Evolutionary conservation across 805 yeast species (phyloP), one percentile per base, ranked within the genome.

Genomic region (Wickerhamiella nectarea): DNA sequence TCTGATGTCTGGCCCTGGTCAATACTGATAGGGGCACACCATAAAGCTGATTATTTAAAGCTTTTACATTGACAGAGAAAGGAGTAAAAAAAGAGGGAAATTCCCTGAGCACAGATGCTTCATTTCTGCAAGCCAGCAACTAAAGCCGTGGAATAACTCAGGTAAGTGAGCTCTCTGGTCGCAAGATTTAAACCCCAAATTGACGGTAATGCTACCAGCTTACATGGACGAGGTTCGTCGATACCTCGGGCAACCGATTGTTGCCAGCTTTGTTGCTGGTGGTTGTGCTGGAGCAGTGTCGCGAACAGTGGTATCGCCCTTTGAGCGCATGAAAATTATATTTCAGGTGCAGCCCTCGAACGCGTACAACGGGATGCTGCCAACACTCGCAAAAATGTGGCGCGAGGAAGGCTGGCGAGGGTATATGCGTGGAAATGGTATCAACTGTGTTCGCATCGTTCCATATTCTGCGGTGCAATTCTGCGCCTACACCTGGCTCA

Each of bases 391-490:
- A 48, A 77, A 80, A 50, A 82, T 89, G 71, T 87, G 85, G 71
- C 64, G 63, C 44, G 95, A 85, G 47, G 98, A 89, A 66, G 96
- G 97, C n/a, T 69, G 82, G 68, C 71, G 75, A 44, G 98, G 97
- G 0, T 66, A 81, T 53, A 83, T 84, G 61, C 67, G 97, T 38
- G 98, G 98, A 1, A 89, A 89, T 61, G 83, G 89, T 0, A 68
- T 84, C 48, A 89, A 89, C 60, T 87, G 96, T 66, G 62, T 89
- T 1, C 68, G 98, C 44, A 84, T 91, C 20, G 75, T 89, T 48
- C 98, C 98, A 1, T 89, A 89, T 57, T 78, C 89, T 47, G 96
- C 97, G 0, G 93, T 86, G 11, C 98, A 89, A 63, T 89, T 84
- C 64, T 74, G 85, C 22, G 85, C 81, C 6, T 89, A 81, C 60